A percentile compares a stretch with the other conserved stretches of the same genome.
phyloP scores from a whole-genome alignment of 148 eudicot genomes.

The Polygonum maritimum region DNA sequence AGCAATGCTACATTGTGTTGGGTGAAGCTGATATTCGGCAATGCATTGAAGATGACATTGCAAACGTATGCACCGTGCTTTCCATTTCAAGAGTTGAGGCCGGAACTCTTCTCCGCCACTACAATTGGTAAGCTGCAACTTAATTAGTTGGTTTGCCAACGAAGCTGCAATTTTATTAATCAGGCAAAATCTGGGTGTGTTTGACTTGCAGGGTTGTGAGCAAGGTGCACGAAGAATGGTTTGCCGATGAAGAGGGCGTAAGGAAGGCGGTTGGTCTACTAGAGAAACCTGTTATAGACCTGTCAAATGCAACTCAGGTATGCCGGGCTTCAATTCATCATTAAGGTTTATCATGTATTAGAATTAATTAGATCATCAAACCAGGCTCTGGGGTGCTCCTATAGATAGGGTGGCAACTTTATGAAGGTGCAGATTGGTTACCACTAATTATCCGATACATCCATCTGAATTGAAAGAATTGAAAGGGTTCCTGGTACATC shows the following conservation, averaged over 20 bases:
- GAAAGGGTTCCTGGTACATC: too few species aligned
- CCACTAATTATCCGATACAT: too few species aligned
- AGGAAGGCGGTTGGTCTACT: slow-evolving; percentile 63
- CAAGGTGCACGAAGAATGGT: slow-evolving; percentile 88
- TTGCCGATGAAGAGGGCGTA: slow-evolving; percentile 78
- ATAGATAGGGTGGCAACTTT: too few species aligned
- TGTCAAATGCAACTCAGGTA: slow-evolving; percentile 31
- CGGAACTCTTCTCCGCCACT: slow-evolving; percentile 64
- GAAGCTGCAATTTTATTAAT: not conserved
- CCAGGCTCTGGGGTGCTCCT: too few species aligned
- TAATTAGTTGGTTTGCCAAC: not conserved
- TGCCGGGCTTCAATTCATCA: too few species aligned
- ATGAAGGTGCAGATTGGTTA: too few species aligned
- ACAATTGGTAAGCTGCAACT: slow-evolving; percentile 38
- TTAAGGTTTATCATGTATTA: too few species aligned
- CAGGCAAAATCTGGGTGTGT: slow-evolving; percentile 8
- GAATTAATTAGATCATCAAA: too few species aligned
- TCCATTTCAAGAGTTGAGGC: slow-evolving; percentile 65
- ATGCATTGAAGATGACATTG: slow-evolving; percentile 56
- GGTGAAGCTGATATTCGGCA: slow-evolving; percentile 62
- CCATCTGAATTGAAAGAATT: not conserved
- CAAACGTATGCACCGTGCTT: slow-evolving; percentile 52
- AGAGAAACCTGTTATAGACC: slow-evolving; percentile 40
- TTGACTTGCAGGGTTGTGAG: slow-evolving; percentile 60
- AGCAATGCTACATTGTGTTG: slow-evolving; percentile 50